Evolutionary conservation across 202 grass and related monocot species (phyloP).

Genomic region (Setaria italica): DNA sequence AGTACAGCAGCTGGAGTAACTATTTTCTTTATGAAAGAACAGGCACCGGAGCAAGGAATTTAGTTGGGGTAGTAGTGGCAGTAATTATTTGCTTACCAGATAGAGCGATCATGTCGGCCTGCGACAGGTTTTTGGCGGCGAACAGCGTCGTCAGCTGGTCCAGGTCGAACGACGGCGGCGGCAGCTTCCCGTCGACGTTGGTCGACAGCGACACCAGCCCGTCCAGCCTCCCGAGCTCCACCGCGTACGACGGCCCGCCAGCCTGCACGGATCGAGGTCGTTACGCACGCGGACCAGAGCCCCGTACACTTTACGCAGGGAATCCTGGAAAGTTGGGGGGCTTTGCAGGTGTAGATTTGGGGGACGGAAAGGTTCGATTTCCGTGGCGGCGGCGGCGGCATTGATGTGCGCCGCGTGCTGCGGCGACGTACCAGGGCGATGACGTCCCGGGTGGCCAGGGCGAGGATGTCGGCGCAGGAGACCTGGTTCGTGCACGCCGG

Average conservation of each 20-base stretch:
- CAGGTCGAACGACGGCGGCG: constrained; percentile 66
- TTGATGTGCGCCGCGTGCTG: neutral
- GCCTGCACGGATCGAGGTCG: constrained; percentile 40
- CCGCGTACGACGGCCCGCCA: constrained; percentile 73
- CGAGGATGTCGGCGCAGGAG: constrained; percentile 85
- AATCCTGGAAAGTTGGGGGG: constrained; percentile 15
- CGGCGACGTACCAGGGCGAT: constrained; percentile 59
- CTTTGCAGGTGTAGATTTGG: constrained; percentile 15
- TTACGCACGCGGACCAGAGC: neutral
- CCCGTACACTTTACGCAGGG: neutral
- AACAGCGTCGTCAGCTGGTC: constrained; percentile 78
- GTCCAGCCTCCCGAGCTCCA: constrained; percentile 86
- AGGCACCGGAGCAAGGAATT: neutral
- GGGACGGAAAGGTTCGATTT: constrained; percentile 10
- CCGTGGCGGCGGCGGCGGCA: neutral
- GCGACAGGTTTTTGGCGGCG: constrained; percentile 79
- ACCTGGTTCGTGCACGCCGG: constrained; percentile 73
- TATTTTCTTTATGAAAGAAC: neutral
- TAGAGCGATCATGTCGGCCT: constrained; percentile 84
- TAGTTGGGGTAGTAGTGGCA: neutral
- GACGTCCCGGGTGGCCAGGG: constrained; percentile 77
- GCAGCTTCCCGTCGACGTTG: constrained; percentile 73
- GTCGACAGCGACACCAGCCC: constrained; percentile 77
- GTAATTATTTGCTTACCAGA: constrained; percentile 58
- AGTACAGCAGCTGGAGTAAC: neutral